Evolutionary conservation across 148 eudicot species (phyloP).

Genomic region (Rhododendron kiyosumense): DNA sequence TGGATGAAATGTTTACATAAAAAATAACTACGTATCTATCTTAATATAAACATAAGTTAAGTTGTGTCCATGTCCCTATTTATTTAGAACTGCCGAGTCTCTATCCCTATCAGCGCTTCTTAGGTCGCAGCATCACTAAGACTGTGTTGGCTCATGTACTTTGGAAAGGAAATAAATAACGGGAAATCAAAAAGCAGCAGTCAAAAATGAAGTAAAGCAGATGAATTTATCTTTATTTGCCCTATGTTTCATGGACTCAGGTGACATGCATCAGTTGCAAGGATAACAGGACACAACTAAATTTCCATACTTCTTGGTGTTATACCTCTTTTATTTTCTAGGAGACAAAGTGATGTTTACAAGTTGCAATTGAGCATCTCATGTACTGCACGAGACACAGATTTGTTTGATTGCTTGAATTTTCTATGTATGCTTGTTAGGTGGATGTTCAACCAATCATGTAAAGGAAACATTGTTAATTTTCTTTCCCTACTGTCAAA

Average conservation of each 20-base stretch:
- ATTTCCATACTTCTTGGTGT: not conserved
- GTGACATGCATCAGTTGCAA: not conserved
- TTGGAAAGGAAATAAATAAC: not conserved
- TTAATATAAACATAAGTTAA: too few species aligned
- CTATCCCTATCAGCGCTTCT: too few species aligned
- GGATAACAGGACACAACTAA: not conserved
- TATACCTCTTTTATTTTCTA: not conserved
- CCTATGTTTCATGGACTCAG: not conserved
- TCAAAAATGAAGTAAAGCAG: not conserved
- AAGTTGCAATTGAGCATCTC: not conserved
- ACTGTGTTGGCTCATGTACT: not conserved
- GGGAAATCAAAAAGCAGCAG: not conserved
- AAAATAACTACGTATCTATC: too few species aligned
- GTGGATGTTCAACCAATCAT: not conserved
- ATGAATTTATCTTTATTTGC: not conserved
- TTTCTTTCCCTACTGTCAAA: not conserved
- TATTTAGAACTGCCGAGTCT: too few species aligned
- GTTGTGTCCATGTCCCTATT: too few species aligned
- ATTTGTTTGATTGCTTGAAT: not conserved
- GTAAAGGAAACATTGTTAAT: not conserved
- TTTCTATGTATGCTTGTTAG: not conserved
- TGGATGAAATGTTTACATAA: too few species aligned
- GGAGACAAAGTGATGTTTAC: not conserved
- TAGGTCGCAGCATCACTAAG: not conserved
- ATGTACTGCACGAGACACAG: not conserved